A percentile compares a stretch with the other conserved stretches of the same genome.
These are phyloP conservation scores for Trichoderma sp. DNA, from an alignment of 2,329 filamentous ascomycete genomes.

Conservation along the genomic window DNA sequence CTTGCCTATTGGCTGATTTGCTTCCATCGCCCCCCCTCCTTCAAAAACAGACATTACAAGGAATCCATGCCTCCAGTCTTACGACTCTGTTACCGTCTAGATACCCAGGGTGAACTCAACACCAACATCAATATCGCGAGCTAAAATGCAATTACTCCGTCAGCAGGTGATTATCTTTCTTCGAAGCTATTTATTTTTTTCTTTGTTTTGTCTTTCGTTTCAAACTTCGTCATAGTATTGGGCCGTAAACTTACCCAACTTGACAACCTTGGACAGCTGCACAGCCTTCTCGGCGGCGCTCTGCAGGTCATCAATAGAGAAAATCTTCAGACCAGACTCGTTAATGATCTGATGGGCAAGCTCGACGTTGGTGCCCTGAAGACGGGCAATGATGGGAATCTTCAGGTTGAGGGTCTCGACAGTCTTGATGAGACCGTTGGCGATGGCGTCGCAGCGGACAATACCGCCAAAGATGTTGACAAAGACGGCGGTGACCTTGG, in stretches of 20 bases:
- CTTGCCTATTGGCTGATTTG: conserved; percentile 25
- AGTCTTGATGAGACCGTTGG: conserved; percentile 92
- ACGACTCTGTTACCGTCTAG: conserved; percentile 50
- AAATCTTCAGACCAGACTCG: conserved; percentile 98
- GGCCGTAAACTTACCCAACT: conserved; percentile 72
- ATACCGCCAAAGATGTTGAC: conserved; percentile 99
- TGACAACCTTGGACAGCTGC: conserved; percentile 98
- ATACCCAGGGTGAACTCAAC: conserved; percentile 95
- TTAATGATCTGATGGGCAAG: conserved; percentile 89
- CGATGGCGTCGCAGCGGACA: conserved; percentile 95
- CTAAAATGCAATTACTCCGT: conserved; percentile 43
- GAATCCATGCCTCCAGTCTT: conserved; percentile 24
- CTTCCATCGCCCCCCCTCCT: conserved; percentile 25
- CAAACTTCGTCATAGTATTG: conserved; percentile 29
- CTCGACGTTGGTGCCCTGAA: conserved; percentile 99
- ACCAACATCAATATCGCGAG: conserved; percentile 94
- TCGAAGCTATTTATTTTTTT: background rate
- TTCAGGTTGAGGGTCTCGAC: conserved; percentile 93
- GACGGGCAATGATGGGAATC: conserved; percentile 92
- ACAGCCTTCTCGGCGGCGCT: conserved; percentile 96
- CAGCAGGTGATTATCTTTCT: conserved; percentile 8
- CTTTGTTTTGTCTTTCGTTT: background rate
- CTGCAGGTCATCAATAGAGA: conserved; percentile 98
- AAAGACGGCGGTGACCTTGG: conserved; percentile 98
- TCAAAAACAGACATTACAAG: conserved; percentile 35